Conservation (phyloP, 441 rosid genomes). For the Populus trichocarpa region DNA sequence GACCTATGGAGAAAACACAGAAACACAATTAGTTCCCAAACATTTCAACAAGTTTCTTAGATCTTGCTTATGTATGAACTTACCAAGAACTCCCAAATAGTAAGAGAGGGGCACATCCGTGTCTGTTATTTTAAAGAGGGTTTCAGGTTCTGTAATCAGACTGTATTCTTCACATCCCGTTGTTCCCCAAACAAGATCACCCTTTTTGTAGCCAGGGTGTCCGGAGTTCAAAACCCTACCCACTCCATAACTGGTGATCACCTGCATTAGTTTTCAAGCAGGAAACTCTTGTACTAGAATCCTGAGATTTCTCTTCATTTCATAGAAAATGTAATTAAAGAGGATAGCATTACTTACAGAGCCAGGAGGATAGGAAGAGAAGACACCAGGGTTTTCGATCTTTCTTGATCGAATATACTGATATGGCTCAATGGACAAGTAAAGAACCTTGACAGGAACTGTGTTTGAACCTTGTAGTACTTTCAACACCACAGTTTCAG, state of each 20-base stretch:
- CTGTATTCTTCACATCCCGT: too few relatives aligned
- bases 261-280: not conserved
- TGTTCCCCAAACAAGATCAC: not conserved
- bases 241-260: not conserved
- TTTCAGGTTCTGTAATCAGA: too few relatives aligned
- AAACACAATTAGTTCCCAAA: not conserved
- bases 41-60: too few relatives aligned
- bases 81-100: too few relatives aligned
- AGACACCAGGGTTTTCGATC: not conserved
- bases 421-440: not conserved
- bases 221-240: slow-evolving; percentile 1
- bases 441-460: not conserved
- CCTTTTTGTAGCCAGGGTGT: not conserved
- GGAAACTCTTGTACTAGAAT: not conserved
- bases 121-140: too few relatives aligned
- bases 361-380: not conserved
- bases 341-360: not conserved
- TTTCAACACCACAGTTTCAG: too few relatives aligned
- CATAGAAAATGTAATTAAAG: not conserved
- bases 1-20: not conserved
- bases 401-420: not conserved
- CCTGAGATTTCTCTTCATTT: not conserved
- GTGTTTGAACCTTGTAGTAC: not conserved
- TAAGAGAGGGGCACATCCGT: too few relatives aligned
- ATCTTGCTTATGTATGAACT: too few relatives aligned